These are phyloP conservation scores for Volvox africanus DNA, from an alignment of 139 green algal species.

Conservation along the genomic window DNA sequence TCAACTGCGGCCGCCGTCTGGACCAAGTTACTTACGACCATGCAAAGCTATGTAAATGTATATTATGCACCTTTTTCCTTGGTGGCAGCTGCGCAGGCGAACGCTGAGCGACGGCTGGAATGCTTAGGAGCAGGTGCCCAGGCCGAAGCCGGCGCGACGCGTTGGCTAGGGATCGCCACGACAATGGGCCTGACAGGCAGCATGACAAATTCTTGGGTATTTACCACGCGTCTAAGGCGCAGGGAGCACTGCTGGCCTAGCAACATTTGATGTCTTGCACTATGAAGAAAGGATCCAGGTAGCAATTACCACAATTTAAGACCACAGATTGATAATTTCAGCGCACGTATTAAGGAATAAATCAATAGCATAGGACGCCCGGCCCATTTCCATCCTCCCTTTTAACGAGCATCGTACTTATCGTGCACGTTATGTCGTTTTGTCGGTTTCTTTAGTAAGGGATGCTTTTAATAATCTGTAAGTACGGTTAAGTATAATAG, in stretches of 20 bases:
- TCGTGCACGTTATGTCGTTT: no score
- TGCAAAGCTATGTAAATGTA: background rate
- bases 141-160: slow-evolving; percentile 12
- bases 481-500: no score
- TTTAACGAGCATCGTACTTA: no score
- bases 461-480: no score
- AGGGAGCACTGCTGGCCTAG: background rate
- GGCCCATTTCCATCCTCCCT: no score
- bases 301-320: background rate
- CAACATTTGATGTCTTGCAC: background rate
- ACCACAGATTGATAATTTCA: no score
- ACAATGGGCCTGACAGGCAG: background rate
- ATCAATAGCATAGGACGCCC: no score
- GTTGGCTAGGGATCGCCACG: background rate
- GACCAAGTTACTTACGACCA: background rate
- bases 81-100: slow-evolving; percentile 3
- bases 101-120: background rate
- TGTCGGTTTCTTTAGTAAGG: no score
- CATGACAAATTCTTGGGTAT: background rate
- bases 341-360: no score
- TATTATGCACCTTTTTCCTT: slow-evolving; percentile 33
- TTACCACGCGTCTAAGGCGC: background rate
- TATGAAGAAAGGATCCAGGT: background rate
- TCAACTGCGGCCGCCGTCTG: slow-evolving; percentile 54
- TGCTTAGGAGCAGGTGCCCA: background rate